Conservation (phyloP, 2,329 filamentous ascomycete genomes). For the Chrysoporthe austroafricana region DNA sequence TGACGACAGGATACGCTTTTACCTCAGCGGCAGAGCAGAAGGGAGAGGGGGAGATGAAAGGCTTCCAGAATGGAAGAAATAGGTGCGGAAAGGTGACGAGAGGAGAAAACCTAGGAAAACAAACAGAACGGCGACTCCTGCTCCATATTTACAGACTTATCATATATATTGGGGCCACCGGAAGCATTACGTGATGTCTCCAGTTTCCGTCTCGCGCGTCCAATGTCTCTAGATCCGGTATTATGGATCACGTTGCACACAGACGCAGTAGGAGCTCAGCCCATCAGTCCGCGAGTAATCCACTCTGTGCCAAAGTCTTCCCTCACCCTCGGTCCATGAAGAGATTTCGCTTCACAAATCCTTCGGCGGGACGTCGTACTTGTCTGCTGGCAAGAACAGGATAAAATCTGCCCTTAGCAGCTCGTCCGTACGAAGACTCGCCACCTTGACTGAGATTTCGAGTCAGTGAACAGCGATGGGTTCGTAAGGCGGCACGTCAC, state of each 20-base stretch:
- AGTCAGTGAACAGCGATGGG: not conserved
- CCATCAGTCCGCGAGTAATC: constrained; percentile 9
- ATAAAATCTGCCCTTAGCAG: not conserved
- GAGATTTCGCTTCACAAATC: not conserved
- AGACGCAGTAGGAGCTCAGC: constrained; percentile 18
- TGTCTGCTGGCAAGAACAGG: not conserved
- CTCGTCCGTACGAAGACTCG: not conserved
- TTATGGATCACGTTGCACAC: constrained; percentile 25
- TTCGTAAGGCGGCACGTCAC: not conserved
- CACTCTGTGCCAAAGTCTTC: not conserved
- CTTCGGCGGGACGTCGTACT: constrained; percentile 2
- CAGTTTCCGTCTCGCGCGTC: constrained; percentile 15
- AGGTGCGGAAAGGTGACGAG: not conserved
- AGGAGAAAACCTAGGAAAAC: constrained; percentile 23
- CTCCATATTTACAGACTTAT: constrained; percentile 22
- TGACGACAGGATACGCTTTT: constrained; percentile 6
- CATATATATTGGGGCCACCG: constrained; percentile 11
- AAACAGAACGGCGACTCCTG: not conserved
- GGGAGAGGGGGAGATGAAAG: constrained; percentile 1
- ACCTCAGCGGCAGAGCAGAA: constrained; percentile 9
- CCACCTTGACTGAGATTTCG: not conserved
- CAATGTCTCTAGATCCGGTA: constrained; percentile 18
- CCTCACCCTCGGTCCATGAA: not conserved
- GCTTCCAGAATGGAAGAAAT: not conserved
- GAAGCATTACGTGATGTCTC: constrained; percentile 21